Conservation (phyloP, 768 basidiomycete genomes). For the Cytidiella melzeri region DNA sequence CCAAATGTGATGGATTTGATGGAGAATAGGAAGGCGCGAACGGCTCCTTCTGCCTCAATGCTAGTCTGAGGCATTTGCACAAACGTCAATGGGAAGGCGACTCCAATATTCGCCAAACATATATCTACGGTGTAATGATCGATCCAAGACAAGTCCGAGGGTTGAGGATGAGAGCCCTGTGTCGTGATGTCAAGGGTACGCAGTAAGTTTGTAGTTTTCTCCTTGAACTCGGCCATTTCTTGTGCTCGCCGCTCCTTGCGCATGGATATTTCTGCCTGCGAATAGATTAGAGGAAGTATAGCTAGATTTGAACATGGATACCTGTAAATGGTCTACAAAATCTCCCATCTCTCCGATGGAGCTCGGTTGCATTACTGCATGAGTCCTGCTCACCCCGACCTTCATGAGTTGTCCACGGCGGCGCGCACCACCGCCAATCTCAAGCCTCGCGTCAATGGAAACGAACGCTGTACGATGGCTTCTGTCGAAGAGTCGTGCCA, state of each 20-base stretch:
- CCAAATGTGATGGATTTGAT: conserved; percentile 70
- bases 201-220: conserved; percentile 68
- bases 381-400: conserved; percentile 64
- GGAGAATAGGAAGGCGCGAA: conserved; percentile 83
- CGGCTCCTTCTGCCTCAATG: conserved; percentile 35
- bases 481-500: conserved; percentile 42
- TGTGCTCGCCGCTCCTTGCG: conserved; percentile 69
- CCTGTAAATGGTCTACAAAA: conserved; percentile 81
- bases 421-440: conserved; percentile 11
- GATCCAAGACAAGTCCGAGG: conserved; percentile 42
- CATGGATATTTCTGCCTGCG: conserved; percentile 65
- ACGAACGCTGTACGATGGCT: conserved; percentile 79
- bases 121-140: conserved; percentile 49
- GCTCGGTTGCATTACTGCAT: conserved; percentile 92
- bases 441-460: conserved; percentile 59
- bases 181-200: conserved; percentile 65
- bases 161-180: conserved; percentile 30
- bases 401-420: conserved; percentile 32
- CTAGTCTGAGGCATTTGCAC: conserved; percentile 42
- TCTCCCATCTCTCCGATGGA: conserved; percentile 89
- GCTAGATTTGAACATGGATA: conserved; percentile 21
- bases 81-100: conserved; percentile 80
- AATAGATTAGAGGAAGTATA: conserved; percentile 13
- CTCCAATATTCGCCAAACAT: conserved; percentile 64
- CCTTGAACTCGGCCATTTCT: conserved; percentile 80